phyloP scores from a whole-genome alignment of 768 basidiomycete genomes.

The Leccinum broughii region DNA sequence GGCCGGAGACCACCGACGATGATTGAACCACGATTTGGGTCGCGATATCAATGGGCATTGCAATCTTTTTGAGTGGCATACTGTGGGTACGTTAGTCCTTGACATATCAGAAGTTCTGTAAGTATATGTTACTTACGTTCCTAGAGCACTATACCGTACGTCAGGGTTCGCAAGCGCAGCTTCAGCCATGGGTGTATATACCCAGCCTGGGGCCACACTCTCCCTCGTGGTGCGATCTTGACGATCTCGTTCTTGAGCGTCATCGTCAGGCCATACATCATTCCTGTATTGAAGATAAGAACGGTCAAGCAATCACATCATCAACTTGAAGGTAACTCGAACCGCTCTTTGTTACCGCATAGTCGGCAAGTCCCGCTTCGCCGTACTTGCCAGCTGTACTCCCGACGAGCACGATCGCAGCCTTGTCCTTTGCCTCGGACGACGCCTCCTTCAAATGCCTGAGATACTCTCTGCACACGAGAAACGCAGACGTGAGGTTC shows the following conservation, averaged over 20 bases:
- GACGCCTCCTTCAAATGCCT: slow-evolving; percentile 41
- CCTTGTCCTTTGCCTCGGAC: slow-evolving; percentile 47
- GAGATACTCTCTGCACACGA: slow-evolving; percentile 61
- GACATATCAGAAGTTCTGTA: neutral
- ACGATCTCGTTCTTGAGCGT: slow-evolving; percentile 79
- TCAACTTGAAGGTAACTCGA: neutral
- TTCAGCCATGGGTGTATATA: slow-evolving; percentile 62
- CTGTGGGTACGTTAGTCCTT: slow-evolving; percentile 33
- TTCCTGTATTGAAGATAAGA: slow-evolving; percentile 37
- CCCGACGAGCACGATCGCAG: slow-evolving; percentile 62
- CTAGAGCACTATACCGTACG: slow-evolving; percentile 57
- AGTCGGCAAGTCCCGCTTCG: slow-evolving; percentile 63
- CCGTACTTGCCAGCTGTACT: slow-evolving; percentile 72
- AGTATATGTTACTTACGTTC: slow-evolving; percentile 51
- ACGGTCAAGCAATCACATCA: neutral
- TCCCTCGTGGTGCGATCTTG: slow-evolving; percentile 61
- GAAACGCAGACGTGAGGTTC: slow-evolving; percentile 66
- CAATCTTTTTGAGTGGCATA: slow-evolving; percentile 70
- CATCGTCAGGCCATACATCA: slow-evolving; percentile 70
- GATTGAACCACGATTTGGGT: slow-evolving; percentile 60
- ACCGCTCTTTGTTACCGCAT: slow-evolving; percentile 68
- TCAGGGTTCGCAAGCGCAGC: slow-evolving; percentile 55
- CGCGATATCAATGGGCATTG: slow-evolving; percentile 59
- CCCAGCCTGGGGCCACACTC: slow-evolving; percentile 73
- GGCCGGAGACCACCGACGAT: slow-evolving; percentile 60